Evolutionary conservation across 331 rosid species (phyloP).

Genomic region (Ulmus americana): DNA sequence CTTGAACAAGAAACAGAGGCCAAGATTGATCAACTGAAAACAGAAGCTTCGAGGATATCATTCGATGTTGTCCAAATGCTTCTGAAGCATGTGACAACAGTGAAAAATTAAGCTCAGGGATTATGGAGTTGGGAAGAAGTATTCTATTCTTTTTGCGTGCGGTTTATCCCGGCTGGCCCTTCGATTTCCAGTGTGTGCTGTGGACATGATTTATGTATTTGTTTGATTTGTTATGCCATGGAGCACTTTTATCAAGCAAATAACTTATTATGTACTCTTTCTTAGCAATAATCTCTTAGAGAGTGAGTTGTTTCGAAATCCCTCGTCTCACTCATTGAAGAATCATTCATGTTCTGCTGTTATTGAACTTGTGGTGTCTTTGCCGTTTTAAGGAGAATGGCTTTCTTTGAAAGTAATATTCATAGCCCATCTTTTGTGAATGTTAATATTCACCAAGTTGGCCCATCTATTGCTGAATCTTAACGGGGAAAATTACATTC

Average conservation of each 20-base stretch:
- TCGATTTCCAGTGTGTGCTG: slow-evolving; percentile 21
- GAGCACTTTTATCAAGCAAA: slow-evolving; percentile 19
- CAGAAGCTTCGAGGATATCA: slow-evolving; percentile 52
- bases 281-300: slow-evolving; percentile 19
- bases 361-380: too few species aligned
- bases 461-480: too few species aligned
- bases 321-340: too few species aligned
- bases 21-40: slow-evolving; percentile 49
- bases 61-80: slow-evolving; percentile 54
- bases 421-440: too few species aligned
- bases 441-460: too few species aligned
- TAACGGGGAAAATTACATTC: too few species aligned
- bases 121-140: slow-evolving; percentile 13
- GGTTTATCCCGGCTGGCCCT: slow-evolving; percentile 24
- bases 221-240: slow-evolving; percentile 14
- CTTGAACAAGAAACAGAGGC: slow-evolving; percentile 22
- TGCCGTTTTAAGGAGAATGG: too few species aligned
- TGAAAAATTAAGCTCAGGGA: slow-evolving; percentile 44
- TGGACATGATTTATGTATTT: slow-evolving; percentile 18
- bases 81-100: slow-evolving; percentile 60
- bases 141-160: slow-evolving; percentile 21
- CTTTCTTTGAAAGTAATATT: too few species aligned
- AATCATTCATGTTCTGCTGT: too few species aligned
- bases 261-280: slow-evolving; percentile 10
- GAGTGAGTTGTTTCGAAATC: not conserved